phyloP scores from a whole-genome alignment of 495 filamentous ascomycete genomes.

The Durotheca rogersii region DNA sequence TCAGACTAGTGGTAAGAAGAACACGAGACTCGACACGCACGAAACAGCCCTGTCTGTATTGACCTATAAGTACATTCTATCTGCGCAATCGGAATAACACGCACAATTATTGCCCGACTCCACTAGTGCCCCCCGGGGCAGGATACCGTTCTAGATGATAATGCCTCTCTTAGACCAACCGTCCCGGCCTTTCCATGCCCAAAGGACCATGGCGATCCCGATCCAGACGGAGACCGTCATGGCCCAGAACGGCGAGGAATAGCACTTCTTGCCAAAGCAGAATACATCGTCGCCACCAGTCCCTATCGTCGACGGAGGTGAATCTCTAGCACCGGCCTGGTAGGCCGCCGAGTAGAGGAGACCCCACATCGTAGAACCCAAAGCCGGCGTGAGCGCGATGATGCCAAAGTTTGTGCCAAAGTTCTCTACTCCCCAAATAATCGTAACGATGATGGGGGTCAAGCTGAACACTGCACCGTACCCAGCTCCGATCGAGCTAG shows the following conservation, averaged over 20 bases:
- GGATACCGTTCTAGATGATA: conserved; percentile 52
- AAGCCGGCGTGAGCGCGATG: conserved; percentile 83
- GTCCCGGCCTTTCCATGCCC: conserved; percentile 75
- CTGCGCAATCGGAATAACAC: not conserved
- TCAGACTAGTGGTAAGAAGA: not conserved
- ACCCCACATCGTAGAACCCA: conserved; percentile 84
- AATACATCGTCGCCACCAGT: conserved; percentile 49
- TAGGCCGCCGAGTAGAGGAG: conserved; percentile 79
- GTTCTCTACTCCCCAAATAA: conserved; percentile 98
- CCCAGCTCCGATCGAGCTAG: conserved; percentile 77
- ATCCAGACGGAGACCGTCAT: conserved; percentile 76
- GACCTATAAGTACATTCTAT: not conserved
- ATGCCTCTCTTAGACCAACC: conserved; percentile 80
- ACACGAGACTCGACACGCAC: conserved; percentile 1
- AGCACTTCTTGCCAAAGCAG: conserved; percentile 78
- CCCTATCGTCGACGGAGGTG: conserved; percentile 21
- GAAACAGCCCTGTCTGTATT: not conserved
- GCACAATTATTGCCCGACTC: not conserved
- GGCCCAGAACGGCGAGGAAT: conserved; percentile 74
- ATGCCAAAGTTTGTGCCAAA: conserved; percentile 99
- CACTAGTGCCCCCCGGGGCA: too few relatives aligned
- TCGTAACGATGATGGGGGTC: conserved; percentile 83
- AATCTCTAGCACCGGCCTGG: conserved; percentile 56
- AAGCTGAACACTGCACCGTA: conserved; percentile 92
- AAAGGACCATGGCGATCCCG: conserved; percentile 69